These are phyloP conservation scores for Fusarium zealandicum DNA, from an alignment of 2,329 filamentous ascomycete genomes.

Conservation along the genomic window DNA sequence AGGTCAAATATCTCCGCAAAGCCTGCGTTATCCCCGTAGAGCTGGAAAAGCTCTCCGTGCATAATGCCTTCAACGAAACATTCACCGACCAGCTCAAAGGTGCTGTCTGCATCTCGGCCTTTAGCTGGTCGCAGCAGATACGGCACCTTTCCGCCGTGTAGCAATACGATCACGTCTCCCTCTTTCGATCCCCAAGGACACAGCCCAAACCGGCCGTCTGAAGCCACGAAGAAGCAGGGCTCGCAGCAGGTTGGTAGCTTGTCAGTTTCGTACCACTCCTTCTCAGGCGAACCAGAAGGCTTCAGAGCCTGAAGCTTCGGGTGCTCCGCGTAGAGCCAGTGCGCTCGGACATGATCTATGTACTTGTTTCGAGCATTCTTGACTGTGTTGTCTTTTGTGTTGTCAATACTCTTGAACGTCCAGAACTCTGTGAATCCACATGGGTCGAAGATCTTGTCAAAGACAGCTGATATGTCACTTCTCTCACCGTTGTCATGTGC, in stretches of 20 bases:
- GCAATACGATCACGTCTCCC: constrained; percentile 12
- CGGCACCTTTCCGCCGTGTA: constrained; percentile 24
- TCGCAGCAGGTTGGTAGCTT: constrained; percentile 13
- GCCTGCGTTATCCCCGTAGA: background rate
- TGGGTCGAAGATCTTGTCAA: constrained; percentile 23
- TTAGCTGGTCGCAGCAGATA: constrained; percentile 9
- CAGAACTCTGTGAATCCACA: constrained; percentile 24
- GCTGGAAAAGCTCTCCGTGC: constrained; percentile 16
- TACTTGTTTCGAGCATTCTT: constrained; percentile 15
- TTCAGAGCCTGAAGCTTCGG: background rate
- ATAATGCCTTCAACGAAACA: constrained; percentile 25
- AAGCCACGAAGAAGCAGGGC: constrained; percentile 17
- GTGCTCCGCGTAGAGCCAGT: constrained; percentile 6
- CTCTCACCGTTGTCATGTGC: background rate
- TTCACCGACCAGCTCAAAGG: constrained; percentile 19
- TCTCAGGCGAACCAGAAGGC: accelerated
- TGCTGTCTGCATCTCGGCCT: background rate
- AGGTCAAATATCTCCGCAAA: constrained; percentile 3
- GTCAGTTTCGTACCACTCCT: constrained; percentile 4
- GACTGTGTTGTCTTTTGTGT: background rate
- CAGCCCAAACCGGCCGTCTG: constrained; percentile 10
- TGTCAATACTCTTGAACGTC: background rate
- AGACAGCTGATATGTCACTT: constrained; percentile 2
- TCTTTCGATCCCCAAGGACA: constrained; percentile 28
- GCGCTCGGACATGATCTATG: constrained; percentile 14